A percentile compares a stretch with the other conserved stretches of the same genome.
These are phyloP conservation scores for Myxozyma neotropica DNA, from an alignment of 805 yeast genomes.

Conservation along the genomic window DNA sequence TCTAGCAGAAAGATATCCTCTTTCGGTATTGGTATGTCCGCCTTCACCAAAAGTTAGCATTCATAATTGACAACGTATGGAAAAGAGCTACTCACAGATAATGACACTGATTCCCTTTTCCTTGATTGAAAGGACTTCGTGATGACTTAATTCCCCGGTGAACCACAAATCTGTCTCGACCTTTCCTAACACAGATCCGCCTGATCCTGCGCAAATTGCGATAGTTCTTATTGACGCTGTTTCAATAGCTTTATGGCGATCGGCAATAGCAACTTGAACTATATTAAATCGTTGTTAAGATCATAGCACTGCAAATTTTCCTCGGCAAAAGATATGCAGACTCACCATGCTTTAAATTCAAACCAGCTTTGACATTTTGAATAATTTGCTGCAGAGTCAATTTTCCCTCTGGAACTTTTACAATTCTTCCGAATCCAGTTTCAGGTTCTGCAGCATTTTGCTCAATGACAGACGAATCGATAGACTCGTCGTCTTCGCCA, in stretches of 20 bases:
- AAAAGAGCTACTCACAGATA: conserved; percentile 49
- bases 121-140: conserved; percentile 72
- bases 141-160: conserved; percentile 96
- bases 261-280: conserved; percentile 63
- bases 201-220: conserved; percentile 96
- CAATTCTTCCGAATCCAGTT: conserved; percentile 45
- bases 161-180: conserved; percentile 67
- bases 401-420: conserved; percentile 55
- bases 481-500: conserved; percentile 37
- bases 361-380: conserved; percentile 35
- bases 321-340: background rate
- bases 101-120: conserved; percentile 75
- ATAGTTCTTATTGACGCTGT: conserved; percentile 52
- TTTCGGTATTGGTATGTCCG: conserved; percentile 90
- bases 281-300: background rate
- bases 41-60: conserved; percentile 10
- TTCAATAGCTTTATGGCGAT: conserved; percentile 35
- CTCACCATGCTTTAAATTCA: conserved; percentile 50
- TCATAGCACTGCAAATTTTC: too few relatives aligned
- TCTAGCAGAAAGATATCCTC: conserved; percentile 66
- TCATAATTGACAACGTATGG: background rate
- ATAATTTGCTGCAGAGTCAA: conserved; percentile 9
- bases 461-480: conserved; percentile 62
- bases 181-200: conserved; percentile 67
- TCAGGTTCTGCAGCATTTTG: conserved; percentile 53